phyloP scores from a whole-genome alignment of 768 basidiomycete genomes.

The Lactifluus pinguis region DNA sequence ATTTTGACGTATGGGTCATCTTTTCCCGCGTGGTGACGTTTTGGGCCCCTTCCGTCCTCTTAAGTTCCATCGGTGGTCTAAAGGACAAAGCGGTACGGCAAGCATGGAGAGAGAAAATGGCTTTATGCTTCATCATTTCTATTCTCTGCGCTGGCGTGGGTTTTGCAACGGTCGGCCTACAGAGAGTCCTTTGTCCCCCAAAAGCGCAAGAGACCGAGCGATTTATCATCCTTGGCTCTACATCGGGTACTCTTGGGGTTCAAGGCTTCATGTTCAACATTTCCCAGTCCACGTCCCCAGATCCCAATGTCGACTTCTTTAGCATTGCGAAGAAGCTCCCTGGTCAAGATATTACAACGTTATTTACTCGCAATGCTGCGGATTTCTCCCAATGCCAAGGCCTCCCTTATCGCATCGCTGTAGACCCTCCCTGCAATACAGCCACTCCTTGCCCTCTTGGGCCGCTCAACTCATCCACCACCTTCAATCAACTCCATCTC shows the following conservation, averaged over 20 bases:
- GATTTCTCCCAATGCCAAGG: slow-evolving; percentile 58
- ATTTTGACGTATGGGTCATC: slow-evolving; percentile 65
- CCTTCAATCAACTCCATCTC: slow-evolving; percentile 53
- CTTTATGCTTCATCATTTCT: slow-evolving; percentile 80
- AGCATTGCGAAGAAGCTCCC: slow-evolving; percentile 44
- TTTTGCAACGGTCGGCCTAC: slow-evolving; percentile 90
- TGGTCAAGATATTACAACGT: slow-evolving; percentile 85
- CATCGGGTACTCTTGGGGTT: slow-evolving; percentile 60
- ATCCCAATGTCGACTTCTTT: slow-evolving; percentile 45
- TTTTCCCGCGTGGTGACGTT: slow-evolving; percentile 76
- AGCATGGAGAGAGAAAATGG: slow-evolving; percentile 97
- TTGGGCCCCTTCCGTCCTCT: slow-evolving; percentile 80
- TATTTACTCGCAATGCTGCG: slow-evolving; percentile 65
- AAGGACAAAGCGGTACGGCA: slow-evolving; percentile 70
- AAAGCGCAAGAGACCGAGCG: slow-evolving; percentile 35
- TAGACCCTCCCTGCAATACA: slow-evolving; percentile 61
- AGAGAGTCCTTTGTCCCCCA: slow-evolving; percentile 82
- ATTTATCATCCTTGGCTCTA: slow-evolving; percentile 43
- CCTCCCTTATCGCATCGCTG: slow-evolving; percentile 57
- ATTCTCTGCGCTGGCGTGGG: slow-evolving; percentile 73
- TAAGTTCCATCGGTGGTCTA: slow-evolving; percentile 68
- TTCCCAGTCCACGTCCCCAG: slow-evolving; percentile 38
- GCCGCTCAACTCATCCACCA: slow-evolving; percentile 44
- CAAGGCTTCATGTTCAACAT: slow-evolving; percentile 73
- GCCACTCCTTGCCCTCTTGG: slow-evolving; percentile 59